Conservation (phyloP, 208 protist species). For the Acanthamoeba healyi region DNA sequence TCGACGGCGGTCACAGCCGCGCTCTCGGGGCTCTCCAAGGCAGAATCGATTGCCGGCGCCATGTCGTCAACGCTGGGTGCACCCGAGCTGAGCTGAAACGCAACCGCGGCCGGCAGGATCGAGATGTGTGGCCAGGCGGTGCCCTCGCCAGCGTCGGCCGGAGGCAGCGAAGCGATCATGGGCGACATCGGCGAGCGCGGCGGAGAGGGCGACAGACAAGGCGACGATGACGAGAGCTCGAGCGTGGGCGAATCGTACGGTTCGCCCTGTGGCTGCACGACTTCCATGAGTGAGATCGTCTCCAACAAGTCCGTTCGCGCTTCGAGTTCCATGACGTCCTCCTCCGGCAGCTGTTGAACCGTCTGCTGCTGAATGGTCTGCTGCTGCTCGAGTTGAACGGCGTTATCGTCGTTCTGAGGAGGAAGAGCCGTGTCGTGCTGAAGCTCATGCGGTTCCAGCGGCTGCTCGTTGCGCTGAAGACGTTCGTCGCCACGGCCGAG, state of each 20-base stretch:
- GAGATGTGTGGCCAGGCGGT: background rate
- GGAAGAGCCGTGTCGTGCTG: background rate
- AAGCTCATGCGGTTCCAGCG: no score
- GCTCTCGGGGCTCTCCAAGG: background rate
- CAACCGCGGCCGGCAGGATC: background rate
- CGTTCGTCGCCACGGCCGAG: background rate
- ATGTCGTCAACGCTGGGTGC: background rate
- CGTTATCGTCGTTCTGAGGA: background rate
- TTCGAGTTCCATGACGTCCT: background rate
- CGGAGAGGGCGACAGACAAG: background rate
- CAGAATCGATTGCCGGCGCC: background rate
- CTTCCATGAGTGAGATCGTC: background rate
- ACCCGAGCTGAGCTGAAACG: background rate
- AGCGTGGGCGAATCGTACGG: background rate
- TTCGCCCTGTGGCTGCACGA: background rate
- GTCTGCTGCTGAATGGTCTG: no score
- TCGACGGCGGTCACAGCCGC: background rate
- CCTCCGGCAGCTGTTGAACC: background rate
- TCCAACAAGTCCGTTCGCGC: background rate
- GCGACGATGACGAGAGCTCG: conserved; percentile 14
- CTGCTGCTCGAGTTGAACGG: background rate
- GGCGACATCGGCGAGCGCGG: conserved; percentile 13
- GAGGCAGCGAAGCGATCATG: background rate
- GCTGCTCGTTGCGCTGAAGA: background rate
- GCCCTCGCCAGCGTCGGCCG: background rate